Percentiles rank a stretch among this genome's conserved stretches.
Conservation (phyloP, 108 stramenopile species). For the Craspedostauros australis region DNA sequence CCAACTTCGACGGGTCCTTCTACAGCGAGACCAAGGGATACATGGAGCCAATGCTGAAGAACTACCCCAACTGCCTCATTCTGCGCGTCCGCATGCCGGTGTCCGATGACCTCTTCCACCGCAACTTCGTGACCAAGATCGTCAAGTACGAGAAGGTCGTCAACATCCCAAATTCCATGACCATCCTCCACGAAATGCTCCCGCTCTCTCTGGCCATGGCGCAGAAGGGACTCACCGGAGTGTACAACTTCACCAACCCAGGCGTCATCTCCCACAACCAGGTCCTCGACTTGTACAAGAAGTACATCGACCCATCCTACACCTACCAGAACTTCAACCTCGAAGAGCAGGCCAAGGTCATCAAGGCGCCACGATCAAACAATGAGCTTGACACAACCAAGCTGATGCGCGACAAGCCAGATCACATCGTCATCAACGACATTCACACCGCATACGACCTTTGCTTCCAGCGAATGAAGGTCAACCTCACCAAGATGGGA, state of each 20-base stretch:
- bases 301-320: conserved; percentile 97
- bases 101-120: conserved; percentile 92
- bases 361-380: conserved; percentile 96
- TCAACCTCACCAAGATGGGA: conserved; percentile 79
- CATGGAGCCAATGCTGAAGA: conserved; percentile 94
- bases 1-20: conserved; percentile 98
- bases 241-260: conserved; percentile 99
- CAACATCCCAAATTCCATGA: conserved; percentile 99
- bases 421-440: conserved; percentile 83
- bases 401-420: conserved; percentile 88
- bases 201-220: conserved; percentile 93
- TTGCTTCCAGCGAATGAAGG: conserved; percentile 94
- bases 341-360: conserved; percentile 88
- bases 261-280: conserved; percentile 99
- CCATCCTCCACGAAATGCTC: conserved; percentile 94
- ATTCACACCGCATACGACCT: conserved; percentile 87
- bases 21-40: conserved; percentile 98
- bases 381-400: conserved; percentile 97
- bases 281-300: conserved; percentile 94
- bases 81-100: conserved; percentile 99
- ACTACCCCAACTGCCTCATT: conserved; percentile 81
- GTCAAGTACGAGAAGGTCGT: conserved; percentile 95
- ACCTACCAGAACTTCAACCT: conserved; percentile 94
- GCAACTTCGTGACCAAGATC: conserved; percentile 99
- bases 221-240: conserved; percentile 83